Base-by-base conservation (phyloP, 768 basidiomycete genomes). In the Solioccasus polychromus region DNA sequence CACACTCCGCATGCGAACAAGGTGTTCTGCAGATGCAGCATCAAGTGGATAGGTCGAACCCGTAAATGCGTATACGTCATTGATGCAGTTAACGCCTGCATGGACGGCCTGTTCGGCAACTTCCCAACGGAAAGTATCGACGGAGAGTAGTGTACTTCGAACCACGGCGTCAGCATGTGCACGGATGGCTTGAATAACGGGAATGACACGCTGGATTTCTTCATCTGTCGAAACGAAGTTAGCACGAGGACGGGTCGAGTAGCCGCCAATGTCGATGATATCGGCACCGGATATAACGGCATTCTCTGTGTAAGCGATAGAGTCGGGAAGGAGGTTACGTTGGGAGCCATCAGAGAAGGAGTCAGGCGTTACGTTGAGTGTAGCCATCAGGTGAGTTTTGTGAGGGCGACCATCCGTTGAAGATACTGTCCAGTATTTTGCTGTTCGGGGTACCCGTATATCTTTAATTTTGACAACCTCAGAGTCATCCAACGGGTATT, bases 221-320 rank as follows among this genome's bases (percentile, higher is more conserved):
- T 93, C 89, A 45, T 82, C 75, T 0, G 71, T 52, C 0, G 76
- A 71, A 31, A 95, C 80, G 41, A 78, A 79, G 1, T 68, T 74
- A 0, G 93, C 86, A 1, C 82, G 77, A 0, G 95, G 96, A 10
- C 92, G 79, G 0, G 94, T 99, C 0, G 92, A 94, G 67, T 92
- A 90, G 0, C 96, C 96, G 0, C 96, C 95, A 17, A 98, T 75
- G 64, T 99, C 96, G 48, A 98, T 68, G 45, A 99, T 88, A 45
- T 81, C 74, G 0, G 88, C 85, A 1, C 86, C 85, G 1, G 70
- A 70, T 0, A 63, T 50, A 2, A 82, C 69, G 0, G 90, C 74
- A 4, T 68, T 40, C 4, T 59, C 50, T 0, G 74, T 71, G 50
- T 85, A 87, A 3, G 60, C 55, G 14, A 92, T 57, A 0, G 86